A percentile compares a stretch with the other conserved stretches of the same genome.
Conservation (phyloP, 345 rosid species). For the Brassica napus region Da-Ae NC_063440.1:27016501-27017000, state of each 20-base stretch:
- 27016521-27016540: slow-evolving; percentile 3
- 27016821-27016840: too few relatives aligned
- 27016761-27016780: too few relatives aligned
- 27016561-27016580: slow-evolving; percentile 33
- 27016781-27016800: not conserved
- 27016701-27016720: not conserved
- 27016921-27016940: too few relatives aligned
- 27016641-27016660: not conserved
- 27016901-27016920: too few relatives aligned
- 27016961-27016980: too few relatives aligned
- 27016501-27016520: slow-evolving; percentile 31
- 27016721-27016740: not conserved
- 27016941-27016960: too few relatives aligned
- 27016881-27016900: not conserved
- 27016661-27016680: not conserved
- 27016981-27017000: not conserved
- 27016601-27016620: slow-evolving; percentile 33
- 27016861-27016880: too few relatives aligned
- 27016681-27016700: slow-evolving; percentile 28
- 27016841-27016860: too few relatives aligned
- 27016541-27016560: slow-evolving; percentile 2
- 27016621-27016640: slow-evolving; percentile 18
- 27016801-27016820: too few relatives aligned
- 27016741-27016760: too few relatives aligned
- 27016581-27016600: slow-evolving; percentile 1